Base-by-base conservation (phyloP, 2,329 filamentous ascomycete genomes). In the Cylindrodendrum hubeiense region DNA sequence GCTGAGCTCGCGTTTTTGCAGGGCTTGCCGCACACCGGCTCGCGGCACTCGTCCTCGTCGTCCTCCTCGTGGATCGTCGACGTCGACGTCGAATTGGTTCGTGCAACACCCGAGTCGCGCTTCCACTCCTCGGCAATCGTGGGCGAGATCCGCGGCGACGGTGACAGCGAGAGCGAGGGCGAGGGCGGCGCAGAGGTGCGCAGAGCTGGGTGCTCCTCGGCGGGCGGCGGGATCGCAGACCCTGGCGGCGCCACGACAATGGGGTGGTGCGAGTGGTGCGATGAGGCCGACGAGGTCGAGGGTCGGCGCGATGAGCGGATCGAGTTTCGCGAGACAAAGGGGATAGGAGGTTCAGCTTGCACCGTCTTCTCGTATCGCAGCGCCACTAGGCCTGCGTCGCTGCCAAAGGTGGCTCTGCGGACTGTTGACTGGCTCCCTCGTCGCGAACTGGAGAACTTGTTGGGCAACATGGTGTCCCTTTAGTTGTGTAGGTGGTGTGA, bases 291-390 rank as follows among this genome's bases (percentile, higher is more conserved):
- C 19, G 67, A 74, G 21, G 67, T 69, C 28, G 69, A 73, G 46
- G 74, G 75, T 52, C 60, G 69, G 53, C 67, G 76, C 60, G 66
- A 67, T 60, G 70, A 71, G 66, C 78, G 80, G 66, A 76, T 76
- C 69, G 77, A 80, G 75, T 78, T 82, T 73, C 81, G 80, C 67
- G 84, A 82, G 52, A 83, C 77, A 63, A 88, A 77, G 49, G 85
- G 84, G 67, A 89, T 86, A 37, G 88, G 89, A 64, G 86, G 86
- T 76, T 87, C 84, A 51, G 86, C 86, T 71, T 86, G 83, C 54
- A 84, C 79, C 37, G 86, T 88, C 77, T 90, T 84, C 74, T 91
- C 89, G 79, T 91, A 90, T 63, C 87, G 85, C 60, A 90, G 74
- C 51, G 84, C 84, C 63, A 90, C 82, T 70, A 90, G 76, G 68